phyloP scores from a whole-genome alignment of 768 basidiomycete genomes.

The Pisolithus orientalis region DNA sequence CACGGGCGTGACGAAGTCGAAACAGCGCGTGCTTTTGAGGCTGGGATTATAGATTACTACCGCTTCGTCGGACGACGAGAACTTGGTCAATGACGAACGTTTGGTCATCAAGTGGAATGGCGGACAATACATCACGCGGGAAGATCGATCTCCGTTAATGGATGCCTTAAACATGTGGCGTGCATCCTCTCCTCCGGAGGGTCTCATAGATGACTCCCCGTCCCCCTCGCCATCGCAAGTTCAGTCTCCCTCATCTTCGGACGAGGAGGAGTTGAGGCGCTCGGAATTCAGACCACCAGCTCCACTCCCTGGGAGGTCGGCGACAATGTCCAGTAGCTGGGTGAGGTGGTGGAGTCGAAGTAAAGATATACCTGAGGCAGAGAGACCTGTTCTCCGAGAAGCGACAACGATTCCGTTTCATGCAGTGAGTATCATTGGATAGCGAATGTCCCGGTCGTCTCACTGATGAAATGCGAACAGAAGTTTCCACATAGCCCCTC shows the following conservation, averaged over 20 bases:
- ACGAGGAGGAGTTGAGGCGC: conserved; percentile 29
- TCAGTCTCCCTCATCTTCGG: conserved; percentile 16
- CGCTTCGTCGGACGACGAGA: conserved; percentile 61
- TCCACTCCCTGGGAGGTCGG: conserved; percentile 33
- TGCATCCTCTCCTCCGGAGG: conserved; percentile 26
- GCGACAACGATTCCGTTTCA: conserved; percentile 18
- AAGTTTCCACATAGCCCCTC: conserved; percentile 2
- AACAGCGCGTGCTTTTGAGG: conserved; percentile 48
- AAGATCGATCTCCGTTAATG: conserved; percentile 70
- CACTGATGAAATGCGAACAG: conserved; percentile 10
- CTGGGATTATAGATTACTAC: conserved; percentile 57
- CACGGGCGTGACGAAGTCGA: conserved; percentile 43
- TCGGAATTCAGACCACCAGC: conserved; percentile 33
- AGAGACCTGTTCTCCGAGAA: conserved; percentile 19
- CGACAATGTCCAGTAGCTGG: conserved; percentile 63
- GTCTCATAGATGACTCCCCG: conserved; percentile 11
- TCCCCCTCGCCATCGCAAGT: conserved; percentile 20
- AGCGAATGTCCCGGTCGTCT: not conserved
- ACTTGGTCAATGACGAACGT: conserved; percentile 51
- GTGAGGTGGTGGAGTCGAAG: conserved; percentile 79
- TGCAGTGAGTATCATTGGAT: conserved; percentile 10
- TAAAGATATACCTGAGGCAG: conserved; percentile 26
- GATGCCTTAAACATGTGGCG: conserved; percentile 71
- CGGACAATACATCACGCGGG: conserved; percentile 71
- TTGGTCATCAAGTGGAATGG: conserved; percentile 73